Evolutionary conservation across 306 rosid species (phyloP), one percentile per base, ranked within the genome.

Genomic region (Ziziphus jujuba): DNA sequence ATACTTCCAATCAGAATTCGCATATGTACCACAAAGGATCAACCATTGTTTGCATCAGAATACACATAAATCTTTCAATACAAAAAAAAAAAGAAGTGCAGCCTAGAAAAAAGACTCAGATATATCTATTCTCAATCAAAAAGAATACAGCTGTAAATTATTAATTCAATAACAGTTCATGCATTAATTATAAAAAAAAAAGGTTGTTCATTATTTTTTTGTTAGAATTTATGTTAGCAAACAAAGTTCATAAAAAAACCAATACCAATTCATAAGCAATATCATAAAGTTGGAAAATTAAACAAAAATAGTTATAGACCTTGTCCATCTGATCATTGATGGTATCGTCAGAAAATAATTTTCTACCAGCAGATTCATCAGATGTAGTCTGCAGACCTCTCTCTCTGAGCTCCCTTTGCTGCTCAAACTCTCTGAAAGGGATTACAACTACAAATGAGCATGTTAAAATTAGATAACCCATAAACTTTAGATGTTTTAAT

Each of bases 341-440:
- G 76, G 66, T 77, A 85, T 95, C 89, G 56, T 84, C 92, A 34
- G 87, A 80, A 61, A 84, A 79, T 67, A 77, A 80, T 79, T 71
- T 90, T 81, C 91, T 80, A 67, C 87, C 79, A 48, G 85, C 76
- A 57, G 95, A 82, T 75, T 77, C 89, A 68, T 87, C 97, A 53
- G 97, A 80, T 56, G 89, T 80, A 55, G 93, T 71, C 72, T 75
- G 91, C n/a, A 90, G 85, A 64, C 97, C 97, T 63, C 76, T 90
- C 87, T 95, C 99, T 77, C 97, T 82, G 65, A 87, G 97, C 83
- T 95, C 99, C 83, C 99, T 90, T 77, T 95, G 99, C 77, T 83
- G 99, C 85, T 95, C 99, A 82, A 95, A 95, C 82, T 95, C 99
- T 83, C 99, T 95, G 85, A 74, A 84, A 85, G 63, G 65, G 75